Evolutionary conservation across 2,329 filamentous ascomycete species (phyloP), one percentile per base, ranked within the genome.

Genomic region (Xylariaceae sp.): DNA sequence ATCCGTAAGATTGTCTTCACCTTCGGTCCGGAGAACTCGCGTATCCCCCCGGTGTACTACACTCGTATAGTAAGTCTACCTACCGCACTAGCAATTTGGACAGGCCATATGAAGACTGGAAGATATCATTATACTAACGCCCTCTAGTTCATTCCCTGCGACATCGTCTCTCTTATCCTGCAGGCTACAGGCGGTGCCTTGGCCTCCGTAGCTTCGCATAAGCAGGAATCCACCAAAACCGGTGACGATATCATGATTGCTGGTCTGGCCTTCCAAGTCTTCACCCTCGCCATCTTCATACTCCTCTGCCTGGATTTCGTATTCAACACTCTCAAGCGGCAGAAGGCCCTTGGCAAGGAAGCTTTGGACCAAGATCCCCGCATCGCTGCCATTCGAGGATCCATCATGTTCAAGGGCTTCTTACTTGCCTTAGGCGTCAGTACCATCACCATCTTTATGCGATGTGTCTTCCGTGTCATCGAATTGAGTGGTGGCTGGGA

Each of bases 241-340:
- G 81, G 79, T n/a, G n/a, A n/a, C n/a, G 71, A 75, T 47, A 66
- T 83, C 55, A 81, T 81, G 72, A 70, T 85, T 13, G 78, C 78
- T 3, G 82, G 82, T 19, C 71, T 85, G 0, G 59, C 69, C 15
- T 78, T 76, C 57, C 81, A 85, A 53, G 80, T 83, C 32, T 61
- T 72, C 45, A 79, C 76, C 4, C 66, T 83, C 28, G 49, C 69
- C 32, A 56, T 72, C 42, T 85, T 85, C 66, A 71, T 75, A 37
- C 19, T 53, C 18, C 64, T 77, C 26, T 68, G 67, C 9, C 26
- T 59, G 41, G 73, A 81, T 52, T 83, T 78, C 54, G 62, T 63
- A n/a, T 48, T 67, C 35, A 65, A 71, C 42, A 64, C 64, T n/a
- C 43, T 56, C 46, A 58, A 55, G 31, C 61, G 67, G 42, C 52